Percentiles rank a stretch among this genome's conserved stretches.
Conservation (phyloP, 768 basidiomycete species). For the Amanita muscaria region DNA sequence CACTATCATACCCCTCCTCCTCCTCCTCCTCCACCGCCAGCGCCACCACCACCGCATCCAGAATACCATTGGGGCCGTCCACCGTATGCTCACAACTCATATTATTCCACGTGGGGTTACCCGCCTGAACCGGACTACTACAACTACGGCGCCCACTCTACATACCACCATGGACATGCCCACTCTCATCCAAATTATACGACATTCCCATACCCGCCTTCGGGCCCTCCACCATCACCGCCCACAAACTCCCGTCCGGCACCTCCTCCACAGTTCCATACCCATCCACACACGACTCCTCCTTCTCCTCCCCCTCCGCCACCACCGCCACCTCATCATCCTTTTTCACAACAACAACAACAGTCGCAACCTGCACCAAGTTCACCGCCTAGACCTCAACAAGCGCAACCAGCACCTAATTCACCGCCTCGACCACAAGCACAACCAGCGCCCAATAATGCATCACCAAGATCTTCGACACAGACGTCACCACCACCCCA, state of each 20-base stretch:
- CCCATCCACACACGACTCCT: not conserved
- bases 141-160: not conserved
- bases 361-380: conserved; percentile 13
- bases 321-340: conserved; percentile 10
- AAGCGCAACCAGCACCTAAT: too few species aligned
- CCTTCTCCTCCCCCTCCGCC: conserved; percentile 8
- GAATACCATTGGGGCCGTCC: conserved; percentile 8
- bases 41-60: conserved; percentile 11
- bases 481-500: conserved; percentile 5
- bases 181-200: not conserved
- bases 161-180: not conserved
- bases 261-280: not conserved
- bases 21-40: not conserved
- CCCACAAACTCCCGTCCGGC: conserved; percentile 12
- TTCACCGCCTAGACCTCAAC: conserved; percentile 51
- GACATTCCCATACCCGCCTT: not conserved
- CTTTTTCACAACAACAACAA: conserved; percentile 8
- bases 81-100: not conserved
- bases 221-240: conserved; percentile 14
- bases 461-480: conserved; percentile 2
- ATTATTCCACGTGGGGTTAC: not conserved
- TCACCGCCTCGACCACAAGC: too few species aligned
- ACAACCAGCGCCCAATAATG: too few species aligned
- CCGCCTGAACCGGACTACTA: conserved; percentile 1
- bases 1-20: not conserved